Conservation (phyloP, 345 rosid genomes). For the Rhodamnia argentea region DNA sequence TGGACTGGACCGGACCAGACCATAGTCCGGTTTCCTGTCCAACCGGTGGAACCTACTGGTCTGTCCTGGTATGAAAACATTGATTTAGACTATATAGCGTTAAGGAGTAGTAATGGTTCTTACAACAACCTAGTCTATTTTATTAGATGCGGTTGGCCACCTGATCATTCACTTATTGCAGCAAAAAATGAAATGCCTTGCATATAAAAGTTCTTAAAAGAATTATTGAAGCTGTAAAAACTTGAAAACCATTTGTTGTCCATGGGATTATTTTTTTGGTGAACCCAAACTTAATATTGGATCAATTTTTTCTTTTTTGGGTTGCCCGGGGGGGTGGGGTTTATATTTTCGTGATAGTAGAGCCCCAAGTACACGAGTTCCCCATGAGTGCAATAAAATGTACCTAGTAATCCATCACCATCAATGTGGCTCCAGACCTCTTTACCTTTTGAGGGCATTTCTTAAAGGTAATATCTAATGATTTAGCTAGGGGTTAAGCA, state of each 20-base stretch:
- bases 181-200: neutral
- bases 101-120: neutral
- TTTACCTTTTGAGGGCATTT: neutral
- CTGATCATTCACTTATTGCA: neutral
- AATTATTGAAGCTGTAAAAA: neutral
- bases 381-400: neutral
- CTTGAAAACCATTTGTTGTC: neutral
- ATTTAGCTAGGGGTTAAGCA: neutral
- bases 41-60: neutral
- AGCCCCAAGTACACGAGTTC: neutral
- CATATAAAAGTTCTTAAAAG: neutral
- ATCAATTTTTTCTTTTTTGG: neutral
- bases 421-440: neutral
- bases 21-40: neutral
- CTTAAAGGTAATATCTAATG: neutral
- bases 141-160: neutral
- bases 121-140: neutral
- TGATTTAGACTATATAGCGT: neutral
- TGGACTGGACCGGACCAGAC: neutral
- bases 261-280: neutral
- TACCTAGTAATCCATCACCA: neutral
- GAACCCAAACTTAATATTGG: neutral
- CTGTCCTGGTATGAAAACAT: neutral
- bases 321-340: rapidly evolving
- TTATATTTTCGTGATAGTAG: neutral